A percentile compares a stretch with the other conserved stretches of the same genome.
phyloP scores from a whole-genome alignment of 257 asterid species.

The Nyctanthes arbortristis region DNA sequence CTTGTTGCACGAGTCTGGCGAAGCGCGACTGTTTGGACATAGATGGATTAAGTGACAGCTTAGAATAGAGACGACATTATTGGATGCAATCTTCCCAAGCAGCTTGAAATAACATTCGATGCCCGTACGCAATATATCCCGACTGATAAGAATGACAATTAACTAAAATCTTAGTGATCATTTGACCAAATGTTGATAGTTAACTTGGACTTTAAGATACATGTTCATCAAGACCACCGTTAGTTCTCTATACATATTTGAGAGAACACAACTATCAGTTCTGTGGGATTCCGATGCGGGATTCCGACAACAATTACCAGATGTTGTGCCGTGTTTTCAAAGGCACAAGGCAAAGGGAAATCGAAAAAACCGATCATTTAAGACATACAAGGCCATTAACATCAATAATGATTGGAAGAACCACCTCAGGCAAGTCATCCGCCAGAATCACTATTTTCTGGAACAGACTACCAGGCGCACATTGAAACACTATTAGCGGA shows the following conservation, averaged over 20 bases:
- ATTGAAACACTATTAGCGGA: slow-evolving; percentile 36
- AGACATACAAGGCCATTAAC: slow-evolving; percentile 35
- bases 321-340: background rate
- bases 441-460: slow-evolving; percentile 48
- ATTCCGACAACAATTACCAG: background rate
- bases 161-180: too few relatives aligned
- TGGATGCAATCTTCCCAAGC: too few relatives aligned
- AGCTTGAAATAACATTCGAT: too few relatives aligned
- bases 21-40: too few relatives aligned
- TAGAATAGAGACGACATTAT: too few relatives aligned
- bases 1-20: too few relatives aligned
- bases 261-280: background rate
- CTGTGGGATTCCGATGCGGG: too few relatives aligned
- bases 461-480: slow-evolving; percentile 87
- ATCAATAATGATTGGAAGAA: slow-evolving; percentile 38
- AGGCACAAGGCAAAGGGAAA: slow-evolving; percentile 14
- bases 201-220: too few relatives aligned
- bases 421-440: slow-evolving; percentile 83
- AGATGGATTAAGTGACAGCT: too few relatives aligned
- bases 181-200: too few relatives aligned
- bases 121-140: too few relatives aligned
- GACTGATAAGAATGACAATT: too few relatives aligned
- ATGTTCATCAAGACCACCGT: background rate
- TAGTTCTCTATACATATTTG: background rate
- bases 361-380: slow-evolving; percentile 25